Conservation (phyloP, 257 asterid species). For the Eustoma russellianum region DNA sequence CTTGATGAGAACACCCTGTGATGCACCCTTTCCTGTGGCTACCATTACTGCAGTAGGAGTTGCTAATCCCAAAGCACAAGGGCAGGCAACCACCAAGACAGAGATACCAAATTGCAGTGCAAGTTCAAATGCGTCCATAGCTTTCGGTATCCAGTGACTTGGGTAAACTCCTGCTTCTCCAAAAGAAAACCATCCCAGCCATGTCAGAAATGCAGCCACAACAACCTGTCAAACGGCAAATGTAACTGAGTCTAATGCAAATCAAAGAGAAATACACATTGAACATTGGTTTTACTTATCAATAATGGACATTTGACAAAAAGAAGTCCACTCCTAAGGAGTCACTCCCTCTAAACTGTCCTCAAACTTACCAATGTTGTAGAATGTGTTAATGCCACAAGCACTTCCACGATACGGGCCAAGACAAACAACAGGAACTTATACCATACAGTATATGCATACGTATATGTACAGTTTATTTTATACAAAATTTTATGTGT, state of each 20-base stretch:
- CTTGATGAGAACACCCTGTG: constrained; percentile 89
- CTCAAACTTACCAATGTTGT: too few relatives aligned
- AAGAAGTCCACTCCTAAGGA: too few relatives aligned
- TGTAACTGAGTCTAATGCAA: not conserved
- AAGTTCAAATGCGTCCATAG: constrained; percentile 85
- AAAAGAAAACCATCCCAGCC: constrained; percentile 84
- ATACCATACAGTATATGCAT: too few relatives aligned
- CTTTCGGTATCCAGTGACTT: constrained; percentile 67
- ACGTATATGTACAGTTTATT: too few relatives aligned
- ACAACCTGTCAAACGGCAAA: constrained; percentile 52
- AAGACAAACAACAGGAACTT: too few relatives aligned
- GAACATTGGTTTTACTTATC: not conserved
- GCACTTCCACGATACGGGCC: too few relatives aligned
- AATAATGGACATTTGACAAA: too few relatives aligned
- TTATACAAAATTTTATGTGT: too few relatives aligned
- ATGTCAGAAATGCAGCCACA: constrained; percentile 57
- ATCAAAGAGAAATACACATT: not conserved
- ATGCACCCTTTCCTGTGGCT: constrained; percentile 97
- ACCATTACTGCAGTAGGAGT: constrained; percentile 99
- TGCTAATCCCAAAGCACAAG: constrained; percentile 96
- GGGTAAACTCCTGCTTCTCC: constrained; percentile 67
- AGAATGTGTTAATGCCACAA: too few relatives aligned
- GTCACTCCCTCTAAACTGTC: too few relatives aligned
- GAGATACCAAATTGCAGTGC: constrained; percentile 92
- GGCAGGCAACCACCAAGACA: constrained; percentile 94